These are phyloP conservation scores for Chenopodium quinoa DNA, from an alignment of 148 eudicot genomes.

Conservation along the genomic window DNA sequence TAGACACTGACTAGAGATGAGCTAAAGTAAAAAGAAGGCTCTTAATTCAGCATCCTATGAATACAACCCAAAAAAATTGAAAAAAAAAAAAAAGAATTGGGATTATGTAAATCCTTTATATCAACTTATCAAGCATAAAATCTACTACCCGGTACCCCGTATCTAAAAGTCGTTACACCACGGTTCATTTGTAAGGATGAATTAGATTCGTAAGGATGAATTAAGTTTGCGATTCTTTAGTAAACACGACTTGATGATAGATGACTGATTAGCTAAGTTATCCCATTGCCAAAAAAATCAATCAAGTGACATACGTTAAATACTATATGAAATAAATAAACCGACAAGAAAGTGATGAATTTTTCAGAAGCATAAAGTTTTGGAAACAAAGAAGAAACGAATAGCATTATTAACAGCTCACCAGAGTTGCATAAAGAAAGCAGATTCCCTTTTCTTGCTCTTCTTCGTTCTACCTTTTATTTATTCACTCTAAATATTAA, in stretches of 20 bases:
- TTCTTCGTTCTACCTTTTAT: conserved; percentile 12
- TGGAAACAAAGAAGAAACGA: conserved; percentile 37
- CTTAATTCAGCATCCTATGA: conserved; percentile 53
- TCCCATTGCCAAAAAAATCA: no score
- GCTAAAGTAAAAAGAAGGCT: conserved; percentile 62
- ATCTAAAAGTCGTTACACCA: no score
- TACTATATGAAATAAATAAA: not conserved
- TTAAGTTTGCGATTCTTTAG: no score
- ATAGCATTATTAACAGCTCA: conserved; percentile 68
- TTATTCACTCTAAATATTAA: not conserved
- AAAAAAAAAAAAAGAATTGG: not conserved
- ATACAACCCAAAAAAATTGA: not conserved
- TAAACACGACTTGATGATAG: no score
- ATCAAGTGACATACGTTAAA: no score
- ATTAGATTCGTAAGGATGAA: no score
- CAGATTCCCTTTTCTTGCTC: conserved; percentile 50
- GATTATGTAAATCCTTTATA: conserved; percentile 35
- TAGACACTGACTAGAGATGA: conserved; percentile 35
- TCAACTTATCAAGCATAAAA: conserved; percentile 44
- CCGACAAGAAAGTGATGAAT: conserved; percentile 59
- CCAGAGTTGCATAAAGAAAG: conserved; percentile 52
- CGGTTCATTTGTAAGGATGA: no score
- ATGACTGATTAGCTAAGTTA: no score
- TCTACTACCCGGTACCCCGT: conserved; percentile 20
- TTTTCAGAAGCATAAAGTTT: conserved; percentile 86